Evolutionary conservation across 805 yeast genomes (phyloP).

Genomic region (Myxozyma geophila): DNA sequence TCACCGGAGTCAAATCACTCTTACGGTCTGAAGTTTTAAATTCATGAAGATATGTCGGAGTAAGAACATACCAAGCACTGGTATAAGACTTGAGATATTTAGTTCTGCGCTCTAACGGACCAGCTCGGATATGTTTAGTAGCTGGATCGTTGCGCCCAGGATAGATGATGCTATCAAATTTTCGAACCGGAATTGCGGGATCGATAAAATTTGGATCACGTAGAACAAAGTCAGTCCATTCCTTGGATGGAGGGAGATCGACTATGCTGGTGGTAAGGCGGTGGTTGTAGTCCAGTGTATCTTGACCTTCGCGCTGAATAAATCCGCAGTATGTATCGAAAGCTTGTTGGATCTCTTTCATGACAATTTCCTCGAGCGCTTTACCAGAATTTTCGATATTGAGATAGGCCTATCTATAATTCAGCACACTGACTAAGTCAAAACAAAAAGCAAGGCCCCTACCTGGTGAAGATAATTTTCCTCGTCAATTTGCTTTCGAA

Average conservation of each 20-base stretch:
- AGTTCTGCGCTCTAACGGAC: conserved; percentile 84
- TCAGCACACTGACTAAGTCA: too few species aligned
- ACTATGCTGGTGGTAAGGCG: conserved; percentile 71
- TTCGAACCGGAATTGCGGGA: conserved; percentile 64
- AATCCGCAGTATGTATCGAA: conserved; percentile 57
- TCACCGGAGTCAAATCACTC: conserved; percentile 78
- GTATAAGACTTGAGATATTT: conserved; percentile 91
- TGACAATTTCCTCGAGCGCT: conserved; percentile 86
- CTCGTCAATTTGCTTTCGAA: conserved; percentile 76
- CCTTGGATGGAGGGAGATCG: conserved; percentile 75
- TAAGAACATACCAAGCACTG: conserved; percentile 86
- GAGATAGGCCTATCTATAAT: conserved; percentile 62
- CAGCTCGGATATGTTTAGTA: conserved; percentile 70
- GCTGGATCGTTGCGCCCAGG: conserved; percentile 71
- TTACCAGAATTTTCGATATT: conserved; percentile 87
- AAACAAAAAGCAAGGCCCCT: background rate
- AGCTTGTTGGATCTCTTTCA: conserved; percentile 82
- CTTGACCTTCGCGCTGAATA: conserved; percentile 54
- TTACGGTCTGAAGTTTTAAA: conserved; percentile 82
- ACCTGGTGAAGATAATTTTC: conserved; percentile 77
- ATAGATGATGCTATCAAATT: conserved; percentile 63
- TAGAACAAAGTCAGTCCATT: conserved; percentile 84
- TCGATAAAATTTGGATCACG: conserved; percentile 75
- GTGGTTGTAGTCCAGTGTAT: conserved; percentile 68
- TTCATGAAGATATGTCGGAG: conserved; percentile 88